A percentile compares a stretch with the other conserved stretches of the same genome.
Evolutionary conservation across 164 flowering plant species (phyloP).

Genomic region (Macadamia integrifolia): DNA sequence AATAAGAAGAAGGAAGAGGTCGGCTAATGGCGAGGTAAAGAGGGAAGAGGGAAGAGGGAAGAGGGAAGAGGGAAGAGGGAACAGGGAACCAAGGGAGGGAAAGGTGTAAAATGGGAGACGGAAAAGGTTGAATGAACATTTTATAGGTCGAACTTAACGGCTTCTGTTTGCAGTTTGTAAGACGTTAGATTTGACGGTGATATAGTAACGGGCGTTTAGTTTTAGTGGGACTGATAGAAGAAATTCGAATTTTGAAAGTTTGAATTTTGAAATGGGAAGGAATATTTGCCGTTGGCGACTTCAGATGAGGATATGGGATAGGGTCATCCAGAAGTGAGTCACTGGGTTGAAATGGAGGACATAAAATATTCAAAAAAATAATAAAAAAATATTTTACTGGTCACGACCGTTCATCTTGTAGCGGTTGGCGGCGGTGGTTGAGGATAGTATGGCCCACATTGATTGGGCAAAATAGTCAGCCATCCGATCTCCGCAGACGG

Average conservation of each 20-base stretch:
- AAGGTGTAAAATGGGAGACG: neutral
- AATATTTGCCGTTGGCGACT: neutral
- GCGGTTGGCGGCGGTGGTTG: too few species aligned
- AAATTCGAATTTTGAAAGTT: neutral
- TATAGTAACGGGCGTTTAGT: conserved; percentile 2
- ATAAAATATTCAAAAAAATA: too few species aligned
- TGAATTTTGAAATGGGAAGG: conserved; percentile 8
- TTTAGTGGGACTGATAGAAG: conserved; percentile 7
- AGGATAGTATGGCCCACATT: too few species aligned
- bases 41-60: neutral
- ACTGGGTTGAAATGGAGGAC: too few species aligned
- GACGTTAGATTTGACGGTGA: neutral
- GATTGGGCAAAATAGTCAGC: too few species aligned
- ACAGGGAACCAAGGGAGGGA: neutral
- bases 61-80: neutral
- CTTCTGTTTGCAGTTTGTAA: neutral
- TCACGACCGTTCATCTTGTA: too few species aligned
- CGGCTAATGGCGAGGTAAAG: neutral
- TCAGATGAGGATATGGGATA: too few species aligned
- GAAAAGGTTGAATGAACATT: too few species aligned
- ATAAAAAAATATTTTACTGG: too few species aligned
- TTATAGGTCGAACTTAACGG: neutral
- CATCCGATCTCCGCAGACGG: too few species aligned
- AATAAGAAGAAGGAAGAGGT: neutral
- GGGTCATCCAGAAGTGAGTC: too few species aligned